Percentiles rank a stretch among this genome's conserved stretches.
Conservation (phyloP, 176 grass and related monocot genomes). For the Echinochloa phyllopogon region DNA sequence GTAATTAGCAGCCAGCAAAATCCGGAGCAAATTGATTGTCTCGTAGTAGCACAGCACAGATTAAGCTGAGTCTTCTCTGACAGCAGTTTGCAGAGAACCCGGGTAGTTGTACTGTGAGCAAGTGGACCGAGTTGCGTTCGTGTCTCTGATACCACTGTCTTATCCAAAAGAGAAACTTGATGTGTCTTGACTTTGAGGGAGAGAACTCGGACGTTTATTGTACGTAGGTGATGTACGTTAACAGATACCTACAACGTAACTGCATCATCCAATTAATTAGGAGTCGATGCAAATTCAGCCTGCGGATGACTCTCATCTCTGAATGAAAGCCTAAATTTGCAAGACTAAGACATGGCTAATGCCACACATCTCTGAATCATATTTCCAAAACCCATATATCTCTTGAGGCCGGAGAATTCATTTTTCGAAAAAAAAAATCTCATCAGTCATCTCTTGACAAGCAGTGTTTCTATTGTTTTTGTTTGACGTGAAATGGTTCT, state of each 20-base stretch:
- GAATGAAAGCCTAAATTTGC: too few relatives aligned
- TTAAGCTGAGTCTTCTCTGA: neutral
- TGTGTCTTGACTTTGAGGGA: neutral
- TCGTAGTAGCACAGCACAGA: too few relatives aligned
- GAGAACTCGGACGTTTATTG: neutral
- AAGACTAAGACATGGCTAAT: neutral
- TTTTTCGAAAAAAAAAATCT: too few relatives aligned
- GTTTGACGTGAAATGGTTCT: constrained; percentile 4
- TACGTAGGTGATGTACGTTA: neutral
- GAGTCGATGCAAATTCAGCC: too few relatives aligned
- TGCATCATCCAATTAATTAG: neutral
- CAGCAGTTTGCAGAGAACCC: neutral
- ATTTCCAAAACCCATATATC: neutral
- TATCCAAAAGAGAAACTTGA: too few relatives aligned
- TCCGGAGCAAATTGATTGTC: neutral
- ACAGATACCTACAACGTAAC: constrained; percentile 16
- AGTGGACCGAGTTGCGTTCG: neutral
- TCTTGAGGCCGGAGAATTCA: too few relatives aligned
- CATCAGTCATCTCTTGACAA: neutral
- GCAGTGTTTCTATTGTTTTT: too few relatives aligned
- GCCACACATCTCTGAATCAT: neutral
- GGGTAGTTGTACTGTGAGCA: neutral
- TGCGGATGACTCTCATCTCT: too few relatives aligned
- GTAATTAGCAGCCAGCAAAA: neutral
- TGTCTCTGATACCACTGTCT: too few relatives aligned